Percentiles rank a stretch among this genome's conserved stretches.
These are phyloP conservation scores for Alternaria triticina DNA, from an alignment of 2,329 filamentous ascomycete genomes.

Conservation along the genomic window DNA sequence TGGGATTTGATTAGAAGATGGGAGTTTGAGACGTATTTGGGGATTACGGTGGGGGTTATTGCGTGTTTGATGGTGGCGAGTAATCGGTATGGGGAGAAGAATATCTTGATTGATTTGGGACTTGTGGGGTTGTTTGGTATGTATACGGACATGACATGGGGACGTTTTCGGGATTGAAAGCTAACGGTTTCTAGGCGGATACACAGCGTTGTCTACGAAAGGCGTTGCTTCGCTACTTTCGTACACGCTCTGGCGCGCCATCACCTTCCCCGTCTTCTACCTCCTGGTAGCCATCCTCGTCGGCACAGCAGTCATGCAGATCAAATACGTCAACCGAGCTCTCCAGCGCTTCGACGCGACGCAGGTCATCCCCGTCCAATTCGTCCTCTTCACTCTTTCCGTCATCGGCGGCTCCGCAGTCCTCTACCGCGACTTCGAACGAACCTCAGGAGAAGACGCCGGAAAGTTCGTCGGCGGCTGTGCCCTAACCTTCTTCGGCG, in stretches of 20 bases:
- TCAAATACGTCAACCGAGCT: conserved; percentile 91
- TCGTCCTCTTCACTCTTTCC: conserved; percentile 93
- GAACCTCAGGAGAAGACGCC: conserved; percentile 74
- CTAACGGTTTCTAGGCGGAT: conserved; percentile 67
- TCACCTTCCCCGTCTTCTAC: conserved; percentile 92
- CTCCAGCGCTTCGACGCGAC: conserved; percentile 95
- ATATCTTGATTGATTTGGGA: conserved; percentile 89
- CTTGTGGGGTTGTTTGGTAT: conserved; percentile 91
- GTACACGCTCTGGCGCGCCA: conserved; percentile 84
- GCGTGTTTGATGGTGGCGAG: conserved; percentile 80
- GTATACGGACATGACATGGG: neutral
- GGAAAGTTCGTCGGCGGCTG: conserved; percentile 90
- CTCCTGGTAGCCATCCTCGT: conserved; percentile 79
- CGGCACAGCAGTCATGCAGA: conserved; percentile 90
- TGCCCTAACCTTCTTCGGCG: conserved; percentile 88
- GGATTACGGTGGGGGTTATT: conserved; percentile 76
- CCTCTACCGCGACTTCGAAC: conserved; percentile 93
- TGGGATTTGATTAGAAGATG: conserved; percentile 86
- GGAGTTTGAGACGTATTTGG: conserved; percentile 91
- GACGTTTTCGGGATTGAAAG: neutral
- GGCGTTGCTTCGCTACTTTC: conserved; percentile 95
- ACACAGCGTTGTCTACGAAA: conserved; percentile 96
- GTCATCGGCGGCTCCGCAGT: conserved; percentile 95
- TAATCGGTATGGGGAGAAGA: conserved; percentile 80
- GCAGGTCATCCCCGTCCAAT: conserved; percentile 96